Percentiles rank a stretch among this genome's conserved stretches.
Conservation (phyloP, 352 stramenopile species). For the Globisporangium carolinianum region DNA sequence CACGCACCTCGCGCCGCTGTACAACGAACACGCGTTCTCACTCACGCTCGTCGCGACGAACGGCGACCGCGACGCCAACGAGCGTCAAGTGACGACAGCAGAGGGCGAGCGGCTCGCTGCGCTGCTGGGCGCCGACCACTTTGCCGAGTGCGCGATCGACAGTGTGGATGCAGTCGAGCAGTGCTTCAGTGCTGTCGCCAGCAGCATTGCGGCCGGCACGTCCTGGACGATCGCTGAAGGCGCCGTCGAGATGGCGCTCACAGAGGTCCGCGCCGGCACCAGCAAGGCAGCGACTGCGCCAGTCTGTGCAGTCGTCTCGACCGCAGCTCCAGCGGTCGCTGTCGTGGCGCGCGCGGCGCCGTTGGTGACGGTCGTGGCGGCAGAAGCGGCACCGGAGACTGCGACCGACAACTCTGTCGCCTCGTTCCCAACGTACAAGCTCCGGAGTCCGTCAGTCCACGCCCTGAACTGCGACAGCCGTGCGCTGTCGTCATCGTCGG, state of each 20-base stretch:
- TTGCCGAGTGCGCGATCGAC: conserved; percentile 18
- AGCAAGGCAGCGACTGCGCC: not conserved
- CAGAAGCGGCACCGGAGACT: not conserved
- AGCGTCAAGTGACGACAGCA: conserved; percentile 10
- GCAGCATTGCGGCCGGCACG: not conserved
- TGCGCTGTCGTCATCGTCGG: too few species aligned
- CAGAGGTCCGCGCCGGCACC: not conserved
- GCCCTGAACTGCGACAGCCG: too few species aligned
- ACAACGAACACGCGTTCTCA: conserved; percentile 15
- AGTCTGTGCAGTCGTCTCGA: too few species aligned
- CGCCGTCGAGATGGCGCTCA: not conserved
- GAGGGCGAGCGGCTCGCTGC: conserved; percentile 18
- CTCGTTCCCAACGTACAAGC: not conserved
- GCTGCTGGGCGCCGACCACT: conserved; percentile 15
- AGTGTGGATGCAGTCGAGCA: not conserved
- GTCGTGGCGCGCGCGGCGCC: not conserved
- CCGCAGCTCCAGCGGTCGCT: not conserved
- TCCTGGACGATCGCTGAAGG: not conserved
- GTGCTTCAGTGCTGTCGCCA: conserved; percentile 1
- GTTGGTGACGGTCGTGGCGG: not conserved
- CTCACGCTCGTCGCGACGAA: conserved; percentile 29
- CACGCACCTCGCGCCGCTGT: conserved; percentile 16
- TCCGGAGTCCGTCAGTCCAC: conserved; percentile 7
- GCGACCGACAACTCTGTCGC: not conserved
- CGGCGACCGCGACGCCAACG: conserved; percentile 9